Percentiles rank a stretch among this genome's conserved stretches.
Evolutionary conservation across 768 basidiomycete species (phyloP).

Genomic region (Boletales sp.): DNA sequence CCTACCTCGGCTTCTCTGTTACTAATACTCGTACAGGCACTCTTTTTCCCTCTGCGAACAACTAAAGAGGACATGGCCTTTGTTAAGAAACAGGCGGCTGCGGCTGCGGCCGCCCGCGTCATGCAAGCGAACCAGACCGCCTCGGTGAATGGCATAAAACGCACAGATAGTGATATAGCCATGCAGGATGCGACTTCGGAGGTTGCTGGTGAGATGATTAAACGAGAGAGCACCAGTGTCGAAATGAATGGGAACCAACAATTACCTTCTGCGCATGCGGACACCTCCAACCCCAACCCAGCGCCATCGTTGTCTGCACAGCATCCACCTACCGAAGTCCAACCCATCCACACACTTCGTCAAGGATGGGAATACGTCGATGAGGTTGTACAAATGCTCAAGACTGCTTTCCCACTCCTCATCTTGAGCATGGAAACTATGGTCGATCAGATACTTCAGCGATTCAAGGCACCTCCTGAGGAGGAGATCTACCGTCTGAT

Average conservation of each 20-base stretch:
- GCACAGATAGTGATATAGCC: slow-evolving; percentile 27
- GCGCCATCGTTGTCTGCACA: slow-evolving; percentile 11
- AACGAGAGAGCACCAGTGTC: slow-evolving; percentile 15
- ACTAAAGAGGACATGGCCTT: slow-evolving; percentile 65
- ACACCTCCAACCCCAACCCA: slow-evolving; percentile 12
- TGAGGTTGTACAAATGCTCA: slow-evolving; percentile 88
- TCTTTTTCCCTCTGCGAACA: slow-evolving; percentile 94
- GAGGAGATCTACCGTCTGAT: slow-evolving; percentile 94
- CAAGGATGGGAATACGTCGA: slow-evolving; percentile 90
- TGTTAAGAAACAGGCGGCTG: slow-evolving; percentile 41
- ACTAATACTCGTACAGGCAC: slow-evolving; percentile 51
- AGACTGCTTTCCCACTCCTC: slow-evolving; percentile 93
- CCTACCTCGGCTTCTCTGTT: neutral
- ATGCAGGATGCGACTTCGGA: slow-evolving; percentile 30
- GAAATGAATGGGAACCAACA: slow-evolving; percentile 28
- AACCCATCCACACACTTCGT: slow-evolving; percentile 39
- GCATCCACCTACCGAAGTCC: slow-evolving; percentile 14
- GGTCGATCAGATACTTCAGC: slow-evolving; percentile 87
- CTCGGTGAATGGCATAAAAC: slow-evolving; percentile 25
- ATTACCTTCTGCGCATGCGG: slow-evolving; percentile 11
- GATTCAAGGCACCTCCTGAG: slow-evolving; percentile 86
- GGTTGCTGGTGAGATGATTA: slow-evolving; percentile 22
- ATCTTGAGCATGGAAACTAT: slow-evolving; percentile 95
- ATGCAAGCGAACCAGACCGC: slow-evolving; percentile 33
- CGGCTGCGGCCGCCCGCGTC: slow-evolving; percentile 31